Conservation (phyloP, 108 stramenopile genomes). For the Stephanodiscus triporus region DNA sequence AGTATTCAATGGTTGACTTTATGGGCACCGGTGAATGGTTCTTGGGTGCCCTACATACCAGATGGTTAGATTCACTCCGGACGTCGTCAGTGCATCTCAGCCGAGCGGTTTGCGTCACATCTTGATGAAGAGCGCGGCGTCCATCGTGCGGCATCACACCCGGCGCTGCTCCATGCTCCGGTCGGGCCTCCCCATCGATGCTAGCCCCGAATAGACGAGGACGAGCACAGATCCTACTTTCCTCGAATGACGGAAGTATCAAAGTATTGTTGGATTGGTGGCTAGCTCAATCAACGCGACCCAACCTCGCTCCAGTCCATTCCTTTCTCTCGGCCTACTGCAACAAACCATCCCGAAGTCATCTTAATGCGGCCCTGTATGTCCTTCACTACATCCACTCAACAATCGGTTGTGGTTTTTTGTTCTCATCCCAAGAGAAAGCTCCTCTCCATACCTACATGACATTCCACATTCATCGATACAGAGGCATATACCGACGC, state of each 20-base stretch:
- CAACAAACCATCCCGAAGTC: background rate
- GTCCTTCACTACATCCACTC: constrained; percentile 21
- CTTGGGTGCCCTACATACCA: no score
- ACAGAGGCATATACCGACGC: background rate
- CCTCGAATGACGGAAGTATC: background rate
- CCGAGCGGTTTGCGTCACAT: constrained; percentile 12
- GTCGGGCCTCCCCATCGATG: constrained; percentile 8
- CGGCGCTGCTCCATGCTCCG: background rate
- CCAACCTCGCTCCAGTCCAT: constrained; percentile 2
- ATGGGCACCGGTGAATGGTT: constrained; percentile 13
- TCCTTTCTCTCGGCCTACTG: constrained; percentile 17
- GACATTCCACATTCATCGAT: background rate
- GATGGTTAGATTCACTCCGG: constrained; percentile 3
- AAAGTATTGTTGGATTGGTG: constrained; percentile 12
- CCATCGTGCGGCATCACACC: background rate
- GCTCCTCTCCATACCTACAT: no score
- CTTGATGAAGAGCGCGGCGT: background rate
- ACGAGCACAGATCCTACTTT: background rate
- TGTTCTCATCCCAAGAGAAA: background rate
- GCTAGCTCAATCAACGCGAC: constrained; percentile 12
- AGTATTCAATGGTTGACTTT: background rate
- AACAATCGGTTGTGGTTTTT: constrained; percentile 21
- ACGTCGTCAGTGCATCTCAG: constrained; percentile 14
- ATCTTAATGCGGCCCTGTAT: constrained; percentile 18
- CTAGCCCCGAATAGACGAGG: background rate